phyloP scores from a whole-genome alignment of 1,284 basidiomycete genomes.

The Cryptococcus amylolentus region DNA sequence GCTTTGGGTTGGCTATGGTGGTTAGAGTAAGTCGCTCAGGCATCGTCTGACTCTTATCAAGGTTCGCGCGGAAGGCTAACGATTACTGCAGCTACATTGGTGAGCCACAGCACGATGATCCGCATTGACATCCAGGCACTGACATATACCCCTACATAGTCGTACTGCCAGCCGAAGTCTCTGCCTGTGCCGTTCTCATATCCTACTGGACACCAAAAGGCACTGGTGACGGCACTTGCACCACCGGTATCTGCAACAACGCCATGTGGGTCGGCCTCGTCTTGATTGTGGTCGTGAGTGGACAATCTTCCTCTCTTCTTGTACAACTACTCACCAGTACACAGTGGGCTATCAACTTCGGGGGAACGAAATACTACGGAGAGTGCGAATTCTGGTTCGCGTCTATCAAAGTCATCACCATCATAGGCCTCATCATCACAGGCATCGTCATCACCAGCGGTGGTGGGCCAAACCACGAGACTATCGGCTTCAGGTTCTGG shows the following conservation, averaged over 20 bases:
- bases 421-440: constrained; percentile 52
- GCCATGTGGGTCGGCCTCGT: constrained; percentile 33
- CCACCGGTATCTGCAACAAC: constrained; percentile 13
- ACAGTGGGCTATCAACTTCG: constrained; percentile 23
- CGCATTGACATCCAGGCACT: constrained; percentile 22
- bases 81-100: neutral
- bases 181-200: constrained; percentile 17
- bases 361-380: constrained; percentile 27
- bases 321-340: neutral
- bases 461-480: constrained; percentile 58
- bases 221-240: constrained; percentile 12
- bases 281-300: neutral
- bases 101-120: constrained; percentile 19
- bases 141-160: no score
- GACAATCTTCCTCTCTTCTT: constrained; percentile 3
- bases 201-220: constrained; percentile 36
- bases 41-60: constrained; percentile 3
- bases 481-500: constrained; percentile 60
- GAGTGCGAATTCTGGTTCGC: constrained; percentile 40
- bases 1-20: constrained; percentile 14
- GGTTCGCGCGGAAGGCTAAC: neutral
- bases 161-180: constrained; percentile 8
- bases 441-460: constrained; percentile 68
- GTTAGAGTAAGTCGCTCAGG: neutral
- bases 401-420: constrained; percentile 28